A percentile compares a stretch with the other conserved stretches of the same genome.
These are phyloP conservation scores for Primulina tabacum DNA, from an alignment of 257 asterid species.

Conservation along the genomic window DNA sequence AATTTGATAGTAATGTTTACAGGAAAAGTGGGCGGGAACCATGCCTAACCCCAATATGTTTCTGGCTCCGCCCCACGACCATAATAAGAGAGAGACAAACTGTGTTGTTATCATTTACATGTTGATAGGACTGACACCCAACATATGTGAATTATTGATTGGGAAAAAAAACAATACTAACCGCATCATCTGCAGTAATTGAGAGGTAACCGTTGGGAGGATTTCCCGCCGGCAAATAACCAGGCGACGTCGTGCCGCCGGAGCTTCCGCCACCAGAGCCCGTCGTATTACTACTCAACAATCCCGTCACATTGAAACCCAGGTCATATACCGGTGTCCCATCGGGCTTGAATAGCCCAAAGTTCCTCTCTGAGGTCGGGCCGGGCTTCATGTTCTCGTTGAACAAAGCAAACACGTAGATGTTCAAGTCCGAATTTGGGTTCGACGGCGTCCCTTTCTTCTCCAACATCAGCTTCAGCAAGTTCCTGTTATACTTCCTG, in stretches of 20 bases:
- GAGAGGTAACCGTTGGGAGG: slow-evolving; percentile 46
- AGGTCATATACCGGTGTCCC: slow-evolving; percentile 63
- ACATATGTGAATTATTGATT: no score
- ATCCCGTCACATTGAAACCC: slow-evolving; percentile 46
- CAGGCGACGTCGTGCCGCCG: slow-evolving; percentile 22
- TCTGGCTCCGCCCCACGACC: no score
- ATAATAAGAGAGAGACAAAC: no score
- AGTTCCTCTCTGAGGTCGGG: slow-evolving; percentile 80
- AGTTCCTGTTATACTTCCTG: slow-evolving; percentile 56
- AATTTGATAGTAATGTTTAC: no score
- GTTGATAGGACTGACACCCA: background rate
- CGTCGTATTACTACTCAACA: slow-evolving; percentile 18
- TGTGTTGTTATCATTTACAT: no score
- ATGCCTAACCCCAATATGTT: no score
- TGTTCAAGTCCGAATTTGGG: slow-evolving; percentile 57
- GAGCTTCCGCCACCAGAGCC: slow-evolving; percentile 21
- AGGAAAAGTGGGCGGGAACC: no score
- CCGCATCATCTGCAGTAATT: slow-evolving; percentile 63
- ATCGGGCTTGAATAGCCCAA: slow-evolving; percentile 82
- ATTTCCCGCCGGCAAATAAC: slow-evolving; percentile 22
- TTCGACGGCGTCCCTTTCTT: slow-evolving; percentile 81
- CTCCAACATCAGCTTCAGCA: slow-evolving; percentile 50
- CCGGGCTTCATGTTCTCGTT: slow-evolving; percentile 92
- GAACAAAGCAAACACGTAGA: slow-evolving; percentile 68
- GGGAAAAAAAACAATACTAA: slow-evolving; percentile 25